Evolutionary conservation across 371 early-diverging fungal genomes (phyloP).

Genomic region (Coemansia sp.): DNA sequence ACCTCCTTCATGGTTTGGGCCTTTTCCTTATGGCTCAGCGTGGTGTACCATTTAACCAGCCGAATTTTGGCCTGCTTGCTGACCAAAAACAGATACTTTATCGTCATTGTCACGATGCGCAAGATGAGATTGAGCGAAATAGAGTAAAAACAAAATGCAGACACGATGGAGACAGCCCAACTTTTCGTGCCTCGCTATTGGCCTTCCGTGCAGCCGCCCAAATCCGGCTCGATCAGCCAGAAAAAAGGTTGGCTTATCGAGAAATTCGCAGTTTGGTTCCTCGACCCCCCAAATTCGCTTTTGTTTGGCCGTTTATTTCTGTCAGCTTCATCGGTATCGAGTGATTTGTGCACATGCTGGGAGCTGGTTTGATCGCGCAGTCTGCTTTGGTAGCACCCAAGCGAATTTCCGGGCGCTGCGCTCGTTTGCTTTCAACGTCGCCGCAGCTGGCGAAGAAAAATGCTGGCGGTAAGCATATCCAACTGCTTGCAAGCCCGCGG

Average conservation of each 20-base stretch:
- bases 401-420: background rate
- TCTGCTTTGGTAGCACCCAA: background rate
- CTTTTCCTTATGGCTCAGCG: conserved; percentile 89
- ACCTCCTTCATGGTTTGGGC: conserved; percentile 93
- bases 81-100: too few species aligned
- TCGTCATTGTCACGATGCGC: too few species aligned
- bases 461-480: background rate
- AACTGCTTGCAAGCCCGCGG: too few species aligned
- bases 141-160: too few species aligned
- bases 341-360: conserved; percentile 1
- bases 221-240: too few species aligned
- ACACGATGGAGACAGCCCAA: too few species aligned
- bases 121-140: too few species aligned
- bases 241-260: too few species aligned
- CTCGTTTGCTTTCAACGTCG: background rate
- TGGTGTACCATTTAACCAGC: conserved; percentile 94
- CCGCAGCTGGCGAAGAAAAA: background rate
- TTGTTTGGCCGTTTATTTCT: background rate
- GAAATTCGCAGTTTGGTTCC: too few species aligned
- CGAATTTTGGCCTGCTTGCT: conserved; percentile 55
- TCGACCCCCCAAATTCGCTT: background rate
- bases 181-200: too few species aligned
- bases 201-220: too few species aligned
- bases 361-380: conserved; percentile 3
- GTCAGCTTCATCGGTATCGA: background rate